A percentile compares a stretch with the other conserved stretches of the same genome.
phyloP scores from a whole-genome alignment of 2,329 filamentous ascomycete species.

The Cercospora sp. region DNA sequence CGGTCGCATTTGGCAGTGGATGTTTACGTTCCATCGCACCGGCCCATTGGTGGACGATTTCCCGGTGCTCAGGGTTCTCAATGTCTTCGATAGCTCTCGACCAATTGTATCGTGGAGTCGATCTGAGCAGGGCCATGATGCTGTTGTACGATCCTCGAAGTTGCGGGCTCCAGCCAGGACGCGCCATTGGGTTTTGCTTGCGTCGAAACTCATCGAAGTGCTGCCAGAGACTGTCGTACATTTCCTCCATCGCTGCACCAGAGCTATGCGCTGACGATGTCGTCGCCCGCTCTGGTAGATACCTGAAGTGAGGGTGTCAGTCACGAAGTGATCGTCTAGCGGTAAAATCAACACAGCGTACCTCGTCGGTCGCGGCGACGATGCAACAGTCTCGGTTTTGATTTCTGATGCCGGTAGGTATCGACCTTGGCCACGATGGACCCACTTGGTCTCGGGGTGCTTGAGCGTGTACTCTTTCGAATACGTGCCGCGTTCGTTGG shows the following conservation, averaged over 20 bases:
- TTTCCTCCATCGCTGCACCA: conserved; percentile 16
- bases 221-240: conserved; percentile 19
- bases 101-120: conserved; percentile 24
- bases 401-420: conserved; percentile 34
- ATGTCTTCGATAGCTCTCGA: conserved; percentile 12
- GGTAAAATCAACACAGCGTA: conserved; percentile 3
- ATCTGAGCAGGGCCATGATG: conserved; percentile 21
- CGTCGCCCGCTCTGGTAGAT: conserved; percentile 17
- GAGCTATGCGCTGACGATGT: conserved; percentile 17
- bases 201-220: conserved; percentile 23
- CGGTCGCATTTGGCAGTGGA: conserved; percentile 5
- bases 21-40: conserved; percentile 22
- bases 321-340: neutral
- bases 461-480: conserved; percentile 34
- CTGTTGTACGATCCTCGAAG: conserved; percentile 24
- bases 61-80: conserved; percentile 13
- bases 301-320: conserved; percentile 17
- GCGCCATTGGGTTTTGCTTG: conserved; percentile 23
- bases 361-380: conserved; percentile 24
- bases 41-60: conserved; percentile 24
- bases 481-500: conserved; percentile 37
- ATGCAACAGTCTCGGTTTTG: conserved; percentile 16
- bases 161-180: conserved; percentile 25
- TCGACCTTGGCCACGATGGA: conserved; percentile 40
- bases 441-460: conserved; percentile 38